Evolutionary conservation across 495 filamentous ascomycete genomes (phyloP).

Genomic region (Penicillium lagena): DNA sequence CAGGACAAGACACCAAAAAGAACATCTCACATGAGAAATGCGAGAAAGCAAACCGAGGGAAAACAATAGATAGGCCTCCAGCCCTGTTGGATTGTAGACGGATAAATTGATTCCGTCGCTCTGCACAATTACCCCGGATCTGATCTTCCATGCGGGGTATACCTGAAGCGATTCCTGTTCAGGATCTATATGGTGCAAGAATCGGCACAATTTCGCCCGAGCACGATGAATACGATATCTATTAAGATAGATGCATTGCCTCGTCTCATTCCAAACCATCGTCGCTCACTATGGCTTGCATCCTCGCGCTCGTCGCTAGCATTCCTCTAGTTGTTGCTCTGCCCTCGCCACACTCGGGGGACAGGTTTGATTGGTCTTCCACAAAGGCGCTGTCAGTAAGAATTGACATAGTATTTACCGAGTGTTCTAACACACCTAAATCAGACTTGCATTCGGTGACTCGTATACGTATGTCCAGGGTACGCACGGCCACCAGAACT

Average conservation of each 20-base stretch:
- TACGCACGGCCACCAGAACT: slow-evolving; percentile 39
- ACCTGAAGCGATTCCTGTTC: no score
- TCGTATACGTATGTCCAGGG: slow-evolving; percentile 52
- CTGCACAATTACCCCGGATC: slow-evolving; percentile 7
- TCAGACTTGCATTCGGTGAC: slow-evolving; percentile 46
- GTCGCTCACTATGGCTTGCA: neutral
- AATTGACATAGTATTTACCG: no score
- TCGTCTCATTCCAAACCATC: no score
- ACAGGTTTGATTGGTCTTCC: slow-evolving; percentile 25
- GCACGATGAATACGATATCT: no score
- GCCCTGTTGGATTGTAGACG: neutral
- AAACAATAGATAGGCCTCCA: no score
- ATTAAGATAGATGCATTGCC: no score
- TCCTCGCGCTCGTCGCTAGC: slow-evolving; percentile 1
- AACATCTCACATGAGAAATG: no score
- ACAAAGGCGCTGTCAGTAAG: slow-evolving; percentile 22
- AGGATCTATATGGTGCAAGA: no score
- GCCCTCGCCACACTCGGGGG: slow-evolving; percentile 2
- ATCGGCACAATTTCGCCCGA: no score
- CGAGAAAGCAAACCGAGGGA: no score
- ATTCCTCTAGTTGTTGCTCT: neutral
- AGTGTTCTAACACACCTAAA: no score
- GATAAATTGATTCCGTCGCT: slow-evolving; percentile 11
- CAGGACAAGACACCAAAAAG: no score
- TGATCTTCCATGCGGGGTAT: slow-evolving; percentile 5